Evolutionary conservation across 208 protist genomes (phyloP).

Genomic region (Leptomonas pyrrhocoris): DNA sequence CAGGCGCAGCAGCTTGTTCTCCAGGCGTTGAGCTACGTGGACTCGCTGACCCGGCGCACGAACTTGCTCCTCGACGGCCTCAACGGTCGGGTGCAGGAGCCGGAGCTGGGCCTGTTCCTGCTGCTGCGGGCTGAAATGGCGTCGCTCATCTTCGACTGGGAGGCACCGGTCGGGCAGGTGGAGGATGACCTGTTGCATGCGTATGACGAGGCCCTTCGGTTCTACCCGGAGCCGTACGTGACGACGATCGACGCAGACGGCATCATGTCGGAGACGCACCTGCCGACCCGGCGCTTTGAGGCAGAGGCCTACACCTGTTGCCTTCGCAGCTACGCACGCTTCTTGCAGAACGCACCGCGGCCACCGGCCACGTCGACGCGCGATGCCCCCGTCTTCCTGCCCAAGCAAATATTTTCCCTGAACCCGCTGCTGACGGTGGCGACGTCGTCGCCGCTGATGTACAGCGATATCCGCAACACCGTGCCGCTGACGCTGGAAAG

Average conservation of each 20-base stretch:
- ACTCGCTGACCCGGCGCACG: conserved; percentile 42
- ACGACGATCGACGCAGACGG: conserved; percentile 73
- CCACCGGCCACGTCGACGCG: conserved; percentile 40
- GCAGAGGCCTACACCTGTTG: conserved; percentile 70
- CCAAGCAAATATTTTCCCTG: conserved; percentile 72
- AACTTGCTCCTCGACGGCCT: conserved; percentile 59
- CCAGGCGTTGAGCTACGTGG: conserved; percentile 57
- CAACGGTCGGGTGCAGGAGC: conserved; percentile 47
- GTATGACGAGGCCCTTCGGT: conserved; percentile 45
- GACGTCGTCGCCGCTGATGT: conserved; percentile 68
- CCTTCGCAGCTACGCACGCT: conserved; percentile 66
- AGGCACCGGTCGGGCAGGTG: conserved; percentile 21
- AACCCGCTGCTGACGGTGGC: conserved; percentile 60
- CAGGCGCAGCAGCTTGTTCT: conserved; percentile 52
- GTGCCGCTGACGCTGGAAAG: conserved; percentile 47
- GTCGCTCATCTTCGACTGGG: conserved; percentile 74
- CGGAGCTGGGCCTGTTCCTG: conserved; percentile 77
- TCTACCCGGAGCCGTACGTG: conserved; percentile 70
- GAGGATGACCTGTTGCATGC: conserved; percentile 23
- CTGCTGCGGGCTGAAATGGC: conserved; percentile 70
- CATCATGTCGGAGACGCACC: conserved; percentile 55
- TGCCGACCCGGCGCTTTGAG: conserved; percentile 37
- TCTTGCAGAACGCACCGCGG: conserved; percentile 68
- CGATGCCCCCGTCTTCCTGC: conserved; percentile 78
- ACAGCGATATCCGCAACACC: conserved; percentile 43